Percentiles rank a stretch among this genome's conserved stretches.
Conservation (phyloP, 108 stramenopile genomes). For the Aurantiochytrium sp. region DNA sequence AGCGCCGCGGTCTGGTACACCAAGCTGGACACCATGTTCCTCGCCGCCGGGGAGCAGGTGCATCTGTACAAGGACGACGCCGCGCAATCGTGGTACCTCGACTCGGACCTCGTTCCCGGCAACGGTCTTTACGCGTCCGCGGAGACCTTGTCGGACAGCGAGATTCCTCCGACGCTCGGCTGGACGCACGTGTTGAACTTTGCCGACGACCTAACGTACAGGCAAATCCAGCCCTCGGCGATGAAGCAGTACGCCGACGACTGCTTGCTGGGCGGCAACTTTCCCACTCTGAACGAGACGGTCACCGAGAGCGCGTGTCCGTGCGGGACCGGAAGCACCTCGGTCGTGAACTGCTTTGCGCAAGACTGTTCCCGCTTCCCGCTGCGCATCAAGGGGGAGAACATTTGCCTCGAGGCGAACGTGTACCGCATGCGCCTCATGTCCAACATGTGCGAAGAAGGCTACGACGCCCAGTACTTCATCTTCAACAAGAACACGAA, state of each 20-base stretch:
- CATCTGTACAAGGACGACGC: slow-evolving; percentile 17
- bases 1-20: neutral
- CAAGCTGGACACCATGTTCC: neutral
- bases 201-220: neutral
- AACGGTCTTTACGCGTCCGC: neutral
- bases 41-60: neutral
- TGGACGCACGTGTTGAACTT: neutral
- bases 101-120: neutral
- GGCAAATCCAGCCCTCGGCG: neutral
- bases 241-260: neutral
- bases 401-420: slow-evolving; percentile 17
- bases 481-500: neutral
- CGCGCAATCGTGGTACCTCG: neutral
- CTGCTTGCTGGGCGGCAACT: neutral
- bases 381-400: neutral
- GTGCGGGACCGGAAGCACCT: neutral
- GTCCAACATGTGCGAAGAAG: neutral
- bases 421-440: neutral
- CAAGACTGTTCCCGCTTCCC: neutral
- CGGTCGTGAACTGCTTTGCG: neutral
- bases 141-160: neutral
- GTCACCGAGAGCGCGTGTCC: neutral
- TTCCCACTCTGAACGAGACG: neutral
- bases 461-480: neutral
- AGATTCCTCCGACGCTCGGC: neutral